phyloP scores from a whole-genome alignment of 352 stramenopile genomes.

The Plasmopara halstedii region DNA sequence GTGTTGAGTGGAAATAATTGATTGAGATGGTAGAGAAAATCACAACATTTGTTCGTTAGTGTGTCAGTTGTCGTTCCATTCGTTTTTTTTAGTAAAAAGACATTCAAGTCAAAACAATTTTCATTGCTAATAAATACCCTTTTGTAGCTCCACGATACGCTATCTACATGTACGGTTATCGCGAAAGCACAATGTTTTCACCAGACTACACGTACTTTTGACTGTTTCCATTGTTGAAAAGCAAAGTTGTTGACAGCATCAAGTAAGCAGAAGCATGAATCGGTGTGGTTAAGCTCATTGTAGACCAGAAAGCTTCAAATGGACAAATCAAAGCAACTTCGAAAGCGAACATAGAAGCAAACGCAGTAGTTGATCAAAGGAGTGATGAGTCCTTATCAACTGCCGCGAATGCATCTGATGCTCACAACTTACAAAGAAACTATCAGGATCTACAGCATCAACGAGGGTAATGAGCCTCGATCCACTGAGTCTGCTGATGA shows the following conservation, averaged over 20 bases:
- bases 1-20: slow-evolving; percentile 54
- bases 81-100: too few relatives aligned
- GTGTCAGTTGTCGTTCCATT: too few relatives aligned
- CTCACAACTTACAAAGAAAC: slow-evolving; percentile 10
- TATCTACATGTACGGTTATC: slow-evolving; percentile 23
- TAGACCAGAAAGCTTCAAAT: slow-evolving; percentile 1
- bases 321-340: slow-evolving; percentile 6
- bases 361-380: slow-evolving; percentile 6
- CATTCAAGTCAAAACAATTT: too few relatives aligned
- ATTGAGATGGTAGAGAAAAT: background rate
- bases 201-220: background rate
- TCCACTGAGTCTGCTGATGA: slow-evolving; percentile 12
- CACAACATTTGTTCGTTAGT: background rate
- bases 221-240: background rate
- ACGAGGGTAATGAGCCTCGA: slow-evolving; percentile 31
- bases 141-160: slow-evolving; percentile 4
- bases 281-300: background rate
- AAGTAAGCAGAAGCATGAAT: background rate
- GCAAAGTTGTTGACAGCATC: background rate
- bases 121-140: slow-evolving; percentile 27
- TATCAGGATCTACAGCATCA: slow-evolving; percentile 13
- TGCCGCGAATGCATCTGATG: slow-evolving; percentile 2
- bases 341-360: slow-evolving; percentile 2
- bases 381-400: slow-evolving; percentile 26
- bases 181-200: slow-evolving; percentile 5